phyloP scores from a whole-genome alignment of 2,329 filamentous ascomycete species.

The Xylogone sp. region DNA sequence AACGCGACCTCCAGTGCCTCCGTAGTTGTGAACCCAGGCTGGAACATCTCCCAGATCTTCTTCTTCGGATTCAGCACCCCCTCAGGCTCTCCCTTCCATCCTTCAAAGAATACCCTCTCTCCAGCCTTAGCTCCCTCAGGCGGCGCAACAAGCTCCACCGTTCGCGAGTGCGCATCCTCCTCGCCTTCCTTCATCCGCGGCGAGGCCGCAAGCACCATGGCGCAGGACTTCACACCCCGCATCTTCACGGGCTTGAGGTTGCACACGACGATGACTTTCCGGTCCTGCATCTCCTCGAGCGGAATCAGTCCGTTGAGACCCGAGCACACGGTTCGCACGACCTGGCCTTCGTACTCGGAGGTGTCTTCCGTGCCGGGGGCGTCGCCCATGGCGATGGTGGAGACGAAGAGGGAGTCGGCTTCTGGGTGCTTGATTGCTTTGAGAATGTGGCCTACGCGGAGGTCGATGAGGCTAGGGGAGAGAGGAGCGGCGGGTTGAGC shows the following conservation, averaged over 20 bases:
- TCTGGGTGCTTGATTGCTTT: slow-evolving; percentile 95
- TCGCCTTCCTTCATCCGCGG: slow-evolving; percentile 80
- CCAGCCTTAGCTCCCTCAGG: slow-evolving; percentile 77
- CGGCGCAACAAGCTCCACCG: slow-evolving; percentile 87
- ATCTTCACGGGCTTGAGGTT: slow-evolving; percentile 99
- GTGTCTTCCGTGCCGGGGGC: slow-evolving; percentile 83
- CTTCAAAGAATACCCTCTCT: slow-evolving; percentile 88
- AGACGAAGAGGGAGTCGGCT: slow-evolving; percentile 92
- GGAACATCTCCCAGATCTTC: slow-evolving; percentile 97
- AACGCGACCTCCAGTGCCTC: slow-evolving; percentile 79
- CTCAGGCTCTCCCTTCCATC: slow-evolving; percentile 91
- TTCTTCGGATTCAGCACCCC: slow-evolving; percentile 97
- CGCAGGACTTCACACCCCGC: slow-evolving; percentile 76
- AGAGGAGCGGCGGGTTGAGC: slow-evolving; percentile 71
- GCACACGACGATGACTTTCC: slow-evolving; percentile 92
- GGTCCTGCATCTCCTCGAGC: slow-evolving; percentile 92
- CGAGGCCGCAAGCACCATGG: slow-evolving; percentile 95
- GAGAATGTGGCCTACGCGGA: slow-evolving; percentile 94
- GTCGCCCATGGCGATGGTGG: slow-evolving; percentile 92
- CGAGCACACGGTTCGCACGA: slow-evolving; percentile 93
- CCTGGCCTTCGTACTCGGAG: slow-evolving; percentile 83
- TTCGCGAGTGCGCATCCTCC: slow-evolving; percentile 78
- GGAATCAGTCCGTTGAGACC: slow-evolving; percentile 91
- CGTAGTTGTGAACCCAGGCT: slow-evolving; percentile 93
- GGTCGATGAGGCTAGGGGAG: slow-evolving; percentile 79